Base-by-base conservation (phyloP, 495 filamentous ascomycete species). In the Clavariopsis aquatica region DNA sequence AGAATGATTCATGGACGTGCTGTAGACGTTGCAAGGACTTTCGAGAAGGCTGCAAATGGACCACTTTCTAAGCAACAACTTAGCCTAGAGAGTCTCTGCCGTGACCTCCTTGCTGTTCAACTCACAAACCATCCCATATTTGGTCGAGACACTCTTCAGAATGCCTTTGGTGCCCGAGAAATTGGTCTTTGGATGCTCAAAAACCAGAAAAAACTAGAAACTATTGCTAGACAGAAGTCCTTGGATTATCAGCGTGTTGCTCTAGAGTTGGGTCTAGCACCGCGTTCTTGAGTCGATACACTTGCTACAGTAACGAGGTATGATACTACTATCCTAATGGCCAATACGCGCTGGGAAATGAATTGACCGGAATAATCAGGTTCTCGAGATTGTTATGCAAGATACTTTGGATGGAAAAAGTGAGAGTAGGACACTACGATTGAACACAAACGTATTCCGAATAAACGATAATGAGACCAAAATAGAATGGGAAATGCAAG, bases 1-100 rank as follows among this genome's bases (percentile, higher is more conserved):
- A 73, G 79, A 9, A 76, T 82, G 28, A 66, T 77, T 23, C 81
- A 81, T 55, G 51, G 65, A 0, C 68, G 68, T 6, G 68, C 81
- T 26, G 76, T 83, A 9, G 81, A 83, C 52, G 49, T 68, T 23
- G 60, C 49, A 5, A 67, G 62, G 47, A 2, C 52, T 6, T 34
- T 63, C 17, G 54, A 70, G 28, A 60, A 61, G 24, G 59, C 64
- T 13, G 63, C 68, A 15, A 31, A 34, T 45, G 64, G 59, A 9
- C 57, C 59, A 1, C 54, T 70, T 1, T 60, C 58, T 17, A 70
- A 67, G 56, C 22, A 43, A 49, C 52, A 70, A 34, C 38, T 63
- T 5, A 63, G 57, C 49, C 56, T 70, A 1, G 64, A 66, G 13
- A 70, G 36, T 20, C 49, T 67, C 7, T 67, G 49, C 28, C 68